Evolutionary conservation across 2,329 filamentous ascomycete species (phyloP).

Genomic region (Podosphaera aphanis): DNA sequence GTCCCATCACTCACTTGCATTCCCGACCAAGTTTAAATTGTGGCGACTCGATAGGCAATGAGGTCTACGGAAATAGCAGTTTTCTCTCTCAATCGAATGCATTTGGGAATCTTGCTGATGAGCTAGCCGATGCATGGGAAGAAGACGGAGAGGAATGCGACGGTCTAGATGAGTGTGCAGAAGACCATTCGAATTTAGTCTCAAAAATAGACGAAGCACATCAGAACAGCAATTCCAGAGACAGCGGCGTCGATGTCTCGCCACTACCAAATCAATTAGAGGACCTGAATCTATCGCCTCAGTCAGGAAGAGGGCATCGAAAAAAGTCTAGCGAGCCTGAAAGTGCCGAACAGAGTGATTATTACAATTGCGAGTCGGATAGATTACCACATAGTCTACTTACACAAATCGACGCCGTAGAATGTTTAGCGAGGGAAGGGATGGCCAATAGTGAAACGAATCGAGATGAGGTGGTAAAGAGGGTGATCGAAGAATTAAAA

Average conservation of each 20-base stretch:
- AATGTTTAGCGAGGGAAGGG: conserved; percentile 41
- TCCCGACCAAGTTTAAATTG: not conserved
- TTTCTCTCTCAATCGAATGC: conserved; percentile 18
- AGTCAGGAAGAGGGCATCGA: conserved; percentile 19
- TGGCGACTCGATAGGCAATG: conserved; percentile 11
- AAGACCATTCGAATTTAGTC: conserved; percentile 14
- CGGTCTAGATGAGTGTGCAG: conserved; percentile 4
- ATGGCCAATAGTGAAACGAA: conserved; percentile 42
- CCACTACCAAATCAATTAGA: conserved; percentile 3
- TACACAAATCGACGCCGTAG: conserved; percentile 47
- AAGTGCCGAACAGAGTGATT: conserved; percentile 51
- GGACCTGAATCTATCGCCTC: conserved; percentile 5
- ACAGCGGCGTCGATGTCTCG: conserved; percentile 17
- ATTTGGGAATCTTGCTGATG: conserved; percentile 52
- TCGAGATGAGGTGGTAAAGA: conserved; percentile 40
- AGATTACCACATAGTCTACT: conserved; percentile 44
- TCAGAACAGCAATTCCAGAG: conserved; percentile 4
- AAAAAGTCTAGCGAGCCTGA: conserved; percentile 36
- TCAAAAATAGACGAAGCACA: not conserved
- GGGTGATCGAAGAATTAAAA: conserved; percentile 44
- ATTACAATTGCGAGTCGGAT: conserved; percentile 45
- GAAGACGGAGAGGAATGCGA: conserved; percentile 29
- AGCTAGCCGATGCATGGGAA: conserved; percentile 50
- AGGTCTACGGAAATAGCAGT: conserved; percentile 17
- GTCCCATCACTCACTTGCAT: conserved; percentile 11